Base-by-base conservation (phyloP, 768 basidiomycete species). In the Macrocybe gigantea region DNA sequence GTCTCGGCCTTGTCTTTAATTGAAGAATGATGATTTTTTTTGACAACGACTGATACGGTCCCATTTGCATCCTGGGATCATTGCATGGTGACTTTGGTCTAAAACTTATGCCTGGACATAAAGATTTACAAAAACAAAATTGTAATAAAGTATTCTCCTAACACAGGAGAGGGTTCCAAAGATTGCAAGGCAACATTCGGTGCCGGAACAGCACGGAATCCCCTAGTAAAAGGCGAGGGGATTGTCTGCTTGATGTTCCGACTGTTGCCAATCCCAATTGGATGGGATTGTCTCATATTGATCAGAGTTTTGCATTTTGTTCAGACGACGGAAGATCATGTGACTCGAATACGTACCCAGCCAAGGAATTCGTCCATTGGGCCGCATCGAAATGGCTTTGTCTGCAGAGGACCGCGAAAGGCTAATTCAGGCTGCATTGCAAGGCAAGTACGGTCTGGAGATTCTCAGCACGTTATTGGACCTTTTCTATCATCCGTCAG, bases 211-310 rank as follows among this genome's bases (percentile, higher is more conserved):
- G 59, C 70, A 73, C 72, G 73, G 73, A 73, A 73, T 73, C 70
- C 71, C 71, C 71, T 75, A 74, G 71, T 73, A 73, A 74, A 74
- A 73, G 73, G 72, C 72, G 71, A 75, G 71, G 73, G 73, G 72
- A 73, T 74, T 73, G 71, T 72, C 61, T 70, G 63, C 56, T 74
- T 72, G 72, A 71, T 62, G 67, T 58, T 70, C 62, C 63, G 66
- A 56, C 71, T 68, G 68, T 63, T 67, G 70, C 70, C 60, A 34
- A 44, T 34, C 13, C 50, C 51, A 48, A 13, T 1, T 11, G 1
- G n/a, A 3, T 13, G 1, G 22, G 0, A 9, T 9, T 0, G 4
- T 2, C 11, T n/a, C 5, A 33, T 2, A 8, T 31, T 10, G 29
- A 5, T 10, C 32, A 40, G 32, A 41, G 39, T 67, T 59, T 62